These are phyloP conservation scores for Yamadazyma atmosphaerica DNA, from an alignment of 1,139 yeast genomes.

Conservation along the genomic window DNA sequence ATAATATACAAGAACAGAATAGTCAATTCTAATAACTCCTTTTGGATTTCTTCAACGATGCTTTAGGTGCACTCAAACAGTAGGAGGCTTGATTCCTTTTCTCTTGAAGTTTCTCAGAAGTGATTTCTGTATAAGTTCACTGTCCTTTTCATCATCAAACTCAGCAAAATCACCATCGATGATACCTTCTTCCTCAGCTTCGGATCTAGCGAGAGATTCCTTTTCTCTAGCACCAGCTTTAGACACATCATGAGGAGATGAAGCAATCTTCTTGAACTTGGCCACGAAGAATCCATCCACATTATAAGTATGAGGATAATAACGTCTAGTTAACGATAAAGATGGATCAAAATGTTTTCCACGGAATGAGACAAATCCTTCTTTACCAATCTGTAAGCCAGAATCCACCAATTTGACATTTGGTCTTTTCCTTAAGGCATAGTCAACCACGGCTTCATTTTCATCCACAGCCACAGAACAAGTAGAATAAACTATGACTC, in stretches of 20 bases:
- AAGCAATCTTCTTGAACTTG: constrained; percentile 86
- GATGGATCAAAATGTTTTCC: constrained; percentile 88
- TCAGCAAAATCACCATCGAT: constrained; percentile 84
- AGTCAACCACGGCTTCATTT: constrained; percentile 98
- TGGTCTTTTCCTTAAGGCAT: constrained; percentile 94
- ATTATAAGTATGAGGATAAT: constrained; percentile 97
- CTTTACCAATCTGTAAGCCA: constrained; percentile 92
- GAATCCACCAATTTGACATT: constrained; percentile 93
- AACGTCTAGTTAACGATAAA: constrained; percentile 82
- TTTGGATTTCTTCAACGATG: too few species aligned
- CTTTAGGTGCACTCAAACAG: not conserved
- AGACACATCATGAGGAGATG: constrained; percentile 80
- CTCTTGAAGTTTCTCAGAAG: constrained; percentile 71
- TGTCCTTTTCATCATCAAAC: constrained; percentile 78
- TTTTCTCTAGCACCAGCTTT: constrained; percentile 90
- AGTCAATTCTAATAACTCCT: constrained; percentile 6
- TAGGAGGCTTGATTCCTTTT: constrained; percentile 74
- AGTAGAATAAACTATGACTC: constrained; percentile 93
- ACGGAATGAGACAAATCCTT: constrained; percentile 90
- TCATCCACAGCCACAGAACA: constrained; percentile 99
- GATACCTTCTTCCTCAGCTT: constrained; percentile 76
- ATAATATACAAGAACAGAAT: constrained; percentile 13
- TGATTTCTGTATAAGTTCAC: constrained; percentile 69
- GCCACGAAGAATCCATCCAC: constrained; percentile 99
- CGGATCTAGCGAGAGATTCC: constrained; percentile 77